phyloP scores from a whole-genome alignment of 331 rosid species.

The Erythrophleum ivorense region DNA sequence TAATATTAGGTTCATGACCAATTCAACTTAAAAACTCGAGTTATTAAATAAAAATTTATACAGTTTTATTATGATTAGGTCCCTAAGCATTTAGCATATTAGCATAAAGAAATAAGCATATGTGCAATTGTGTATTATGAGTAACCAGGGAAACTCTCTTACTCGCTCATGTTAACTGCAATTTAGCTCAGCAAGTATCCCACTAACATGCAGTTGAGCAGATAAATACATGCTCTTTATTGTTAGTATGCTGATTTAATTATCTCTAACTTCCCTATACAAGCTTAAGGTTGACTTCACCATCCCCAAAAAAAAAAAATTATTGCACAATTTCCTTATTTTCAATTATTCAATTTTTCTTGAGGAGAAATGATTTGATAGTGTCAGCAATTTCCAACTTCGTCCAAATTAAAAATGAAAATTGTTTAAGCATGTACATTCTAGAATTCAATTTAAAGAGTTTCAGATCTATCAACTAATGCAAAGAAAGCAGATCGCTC shows the following conservation, averaged over 20 bases:
- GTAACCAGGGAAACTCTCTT: background rate
- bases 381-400: background rate
- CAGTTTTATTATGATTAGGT: background rate
- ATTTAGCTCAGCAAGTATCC: background rate
- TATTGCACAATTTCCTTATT: background rate
- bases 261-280: background rate
- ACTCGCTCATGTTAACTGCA: background rate
- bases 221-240: background rate
- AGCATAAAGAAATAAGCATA: background rate
- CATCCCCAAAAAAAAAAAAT: background rate
- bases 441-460: conserved; percentile 1
- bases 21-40: too few relatives aligned
- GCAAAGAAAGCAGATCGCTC: conserved; percentile 43
- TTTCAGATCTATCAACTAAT: conserved; percentile 6
- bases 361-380: background rate
- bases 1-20: too few relatives aligned
- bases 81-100: background rate
- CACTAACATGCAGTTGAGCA: background rate
- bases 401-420: background rate
- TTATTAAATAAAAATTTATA: too few relatives aligned
- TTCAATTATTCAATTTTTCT: background rate
- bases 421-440: background rate
- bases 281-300: background rate
- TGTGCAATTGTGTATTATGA: background rate
- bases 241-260: conserved; percentile 1